Conservation (phyloP, 257 asterid species). For the Petunia secreta region DNA sequence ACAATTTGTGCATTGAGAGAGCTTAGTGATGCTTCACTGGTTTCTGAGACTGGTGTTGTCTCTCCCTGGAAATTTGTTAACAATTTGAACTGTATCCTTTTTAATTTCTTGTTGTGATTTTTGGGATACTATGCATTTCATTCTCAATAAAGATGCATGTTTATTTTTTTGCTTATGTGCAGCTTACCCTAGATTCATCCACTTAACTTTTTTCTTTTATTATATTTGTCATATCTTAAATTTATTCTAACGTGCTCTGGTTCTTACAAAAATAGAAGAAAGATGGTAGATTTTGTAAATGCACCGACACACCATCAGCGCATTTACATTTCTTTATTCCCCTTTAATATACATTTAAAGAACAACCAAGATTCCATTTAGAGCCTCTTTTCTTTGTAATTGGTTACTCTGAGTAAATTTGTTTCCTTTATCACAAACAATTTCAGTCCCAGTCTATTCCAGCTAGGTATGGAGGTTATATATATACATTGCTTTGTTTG, state of each 20-base stretch:
- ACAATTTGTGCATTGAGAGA: slow-evolving; percentile 54
- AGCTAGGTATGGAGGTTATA: neutral
- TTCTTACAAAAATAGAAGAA: neutral
- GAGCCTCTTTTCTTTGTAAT: neutral
- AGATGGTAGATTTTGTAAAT: neutral
- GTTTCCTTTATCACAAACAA: neutral
- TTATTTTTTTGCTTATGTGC: neutral
- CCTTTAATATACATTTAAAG: neutral
- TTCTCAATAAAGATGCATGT: neutral
- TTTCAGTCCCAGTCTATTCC: neutral
- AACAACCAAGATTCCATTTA: too few species aligned
- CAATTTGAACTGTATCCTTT: slow-evolving; percentile 86
- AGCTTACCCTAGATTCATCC: neutral
- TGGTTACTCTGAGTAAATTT: neutral
- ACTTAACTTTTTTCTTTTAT: neutral
- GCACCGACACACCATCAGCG: neutral
- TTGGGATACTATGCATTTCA: slow-evolving; percentile 8
- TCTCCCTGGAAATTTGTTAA: slow-evolving; percentile 55
- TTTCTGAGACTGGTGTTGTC: slow-evolving; percentile 38
- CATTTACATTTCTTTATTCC: neutral
- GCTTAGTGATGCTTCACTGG: slow-evolving; percentile 49
- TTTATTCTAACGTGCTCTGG: neutral
- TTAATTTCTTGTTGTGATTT: slow-evolving; percentile 17
- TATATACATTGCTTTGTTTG: neutral
- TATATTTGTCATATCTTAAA: neutral